phyloP scores from a whole-genome alignment of 306 rosid genomes.

The Notholithocarpus densiflorus region DNA sequence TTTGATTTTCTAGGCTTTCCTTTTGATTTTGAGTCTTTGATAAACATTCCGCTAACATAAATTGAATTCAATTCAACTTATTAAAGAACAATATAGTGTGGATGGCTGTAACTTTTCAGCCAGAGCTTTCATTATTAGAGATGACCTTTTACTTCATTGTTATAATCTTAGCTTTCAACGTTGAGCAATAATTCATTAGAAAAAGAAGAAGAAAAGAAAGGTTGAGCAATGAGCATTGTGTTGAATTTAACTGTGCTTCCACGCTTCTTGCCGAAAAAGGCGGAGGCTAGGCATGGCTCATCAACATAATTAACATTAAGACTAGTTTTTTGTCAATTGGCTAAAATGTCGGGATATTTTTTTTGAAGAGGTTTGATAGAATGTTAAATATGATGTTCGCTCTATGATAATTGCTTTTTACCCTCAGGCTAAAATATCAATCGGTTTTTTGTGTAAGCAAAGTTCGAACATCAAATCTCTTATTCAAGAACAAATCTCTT shows the following conservation, averaged over 20 bases:
- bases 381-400: too few species aligned
- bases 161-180: background rate
- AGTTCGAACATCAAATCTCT: accelerated
- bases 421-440: accelerated
- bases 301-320: background rate
- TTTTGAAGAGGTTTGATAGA: background rate
- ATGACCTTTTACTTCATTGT: background rate
- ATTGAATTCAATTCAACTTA: background rate
- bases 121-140: background rate
- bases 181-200: background rate
- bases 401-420: too few species aligned
- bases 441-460: accelerated
- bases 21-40: background rate
- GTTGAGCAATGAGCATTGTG: too few species aligned
- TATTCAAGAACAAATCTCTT: too few species aligned
- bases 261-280: too few species aligned
- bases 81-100: background rate
- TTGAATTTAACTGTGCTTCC: too few species aligned
- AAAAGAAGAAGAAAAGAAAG: too few species aligned
- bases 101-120: background rate
- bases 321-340: background rate
- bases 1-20: too few species aligned
- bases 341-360: background rate
- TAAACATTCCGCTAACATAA: background rate
- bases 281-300: too few species aligned